Percentiles rank a stretch among this genome's conserved stretches.
Evolutionary conservation across 768 basidiomycete species (phyloP).

Genomic region (Trametes cubensis): DNA sequence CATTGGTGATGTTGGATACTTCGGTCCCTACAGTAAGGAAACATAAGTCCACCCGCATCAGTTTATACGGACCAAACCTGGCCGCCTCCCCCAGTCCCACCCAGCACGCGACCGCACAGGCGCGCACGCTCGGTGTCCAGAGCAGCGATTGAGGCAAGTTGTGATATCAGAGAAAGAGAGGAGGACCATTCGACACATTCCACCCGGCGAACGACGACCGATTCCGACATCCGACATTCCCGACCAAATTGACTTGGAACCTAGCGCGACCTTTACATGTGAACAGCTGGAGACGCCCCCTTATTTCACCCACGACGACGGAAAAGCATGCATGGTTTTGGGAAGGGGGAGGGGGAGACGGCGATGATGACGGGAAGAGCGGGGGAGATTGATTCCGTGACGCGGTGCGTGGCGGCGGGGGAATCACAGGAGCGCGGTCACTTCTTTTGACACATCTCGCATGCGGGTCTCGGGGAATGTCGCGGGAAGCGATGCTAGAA

Average conservation of each 20-base stretch:
- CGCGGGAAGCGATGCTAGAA: slow-evolving; percentile 43
- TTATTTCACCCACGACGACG: slow-evolving; percentile 20
- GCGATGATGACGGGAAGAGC: not conserved
- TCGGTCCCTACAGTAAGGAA: slow-evolving; percentile 20
- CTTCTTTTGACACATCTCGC: slow-evolving; percentile 34
- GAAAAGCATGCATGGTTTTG: not conserved
- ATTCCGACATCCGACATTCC: not conserved
- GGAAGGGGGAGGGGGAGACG: not conserved
- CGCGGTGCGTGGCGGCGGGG: not conserved
- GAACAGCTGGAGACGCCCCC: not conserved
- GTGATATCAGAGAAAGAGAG: not conserved
- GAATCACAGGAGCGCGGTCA: slow-evolving; percentile 20
- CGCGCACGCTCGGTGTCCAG: not conserved
- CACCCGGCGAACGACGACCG: not conserved
- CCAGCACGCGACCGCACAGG: not conserved
- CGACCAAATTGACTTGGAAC: not conserved
- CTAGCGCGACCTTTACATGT: not conserved
- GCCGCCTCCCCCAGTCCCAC: not conserved
- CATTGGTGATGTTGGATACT: slow-evolving; percentile 18
- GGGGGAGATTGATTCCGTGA: not conserved
- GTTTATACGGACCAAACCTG: not conserved
- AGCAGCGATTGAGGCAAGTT: too few relatives aligned
- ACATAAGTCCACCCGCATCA: slow-evolving; percentile 11
- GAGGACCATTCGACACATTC: not conserved
- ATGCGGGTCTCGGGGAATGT: slow-evolving; percentile 65